Evolutionary conservation across 352 stramenopile genomes (phyloP), one percentile per base, ranked within the genome.

Genomic region (Globisporangium heterothallicum): DNA sequence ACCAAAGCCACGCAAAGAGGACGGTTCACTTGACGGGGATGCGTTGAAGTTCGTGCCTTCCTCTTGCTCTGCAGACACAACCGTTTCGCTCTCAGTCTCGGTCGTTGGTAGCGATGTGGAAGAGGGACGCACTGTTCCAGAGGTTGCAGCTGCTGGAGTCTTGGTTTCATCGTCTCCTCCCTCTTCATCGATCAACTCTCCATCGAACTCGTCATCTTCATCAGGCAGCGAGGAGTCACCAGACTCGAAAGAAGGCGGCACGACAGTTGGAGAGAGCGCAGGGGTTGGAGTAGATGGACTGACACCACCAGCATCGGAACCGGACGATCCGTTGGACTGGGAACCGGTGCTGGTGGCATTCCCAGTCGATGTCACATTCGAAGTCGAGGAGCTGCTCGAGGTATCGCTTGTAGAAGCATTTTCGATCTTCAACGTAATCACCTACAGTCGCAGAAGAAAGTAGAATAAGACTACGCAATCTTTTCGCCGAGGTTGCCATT

Each of bases 1-100:
- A 10, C 82, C 82, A 21, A 87, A 70, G 19, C 59, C 57, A 16
- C 80, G 62, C 52, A 92, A 48, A 26, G 70, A 86, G 4, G 67
- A 67, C 12, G 59, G 19, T 16, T 47, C 58, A 8, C 58, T 59
- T n/a, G n/a, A n/a, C n/a, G n/a, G n/a, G n/a, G n/a, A n/a, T n/a
- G n/a, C n/a, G n/a, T n/a, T n/a, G n/a, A n/a, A n/a, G n/a, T n/a
- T n/a, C n/a, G n/a, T n/a, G n/a, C n/a, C n/a, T 16, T 68, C 54
- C 36, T 60, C 65, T 19, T 65, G 58, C 43, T 55, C 74, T 18
- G 50, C 49, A 14, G 47, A 61, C 58, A 48, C 54, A 68, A 13
- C 24, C 47, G 25, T 21, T n/a, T 50, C 30, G 29, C 18, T 46
- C 40, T 61, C 51, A 10, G 34, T 10, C 7, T 13, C 18, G 16